These are phyloP conservation scores for Beverwykella pulmonaria DNA, from an alignment of 495 filamentous ascomycete species.

Conservation along the genomic window DNA sequence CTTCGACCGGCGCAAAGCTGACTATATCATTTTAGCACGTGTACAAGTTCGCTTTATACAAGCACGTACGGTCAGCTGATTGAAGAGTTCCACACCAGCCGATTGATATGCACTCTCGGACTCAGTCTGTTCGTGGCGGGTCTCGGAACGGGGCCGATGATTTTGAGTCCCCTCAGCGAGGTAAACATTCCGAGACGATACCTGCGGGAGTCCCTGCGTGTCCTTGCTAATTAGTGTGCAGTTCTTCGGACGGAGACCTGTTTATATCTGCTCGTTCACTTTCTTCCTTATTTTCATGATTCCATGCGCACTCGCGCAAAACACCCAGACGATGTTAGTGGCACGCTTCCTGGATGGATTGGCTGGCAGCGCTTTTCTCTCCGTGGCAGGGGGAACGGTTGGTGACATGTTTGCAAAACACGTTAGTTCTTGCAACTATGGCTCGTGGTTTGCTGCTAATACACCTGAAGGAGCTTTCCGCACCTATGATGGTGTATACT, in stretches of 20 bases:
- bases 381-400: slow-evolving; percentile 87
- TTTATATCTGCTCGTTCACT: slow-evolving; percentile 77
- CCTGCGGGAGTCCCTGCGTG: neutral
- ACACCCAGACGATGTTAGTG: slow-evolving; percentile 80
- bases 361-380: slow-evolving; percentile 83
- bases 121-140: slow-evolving; percentile 42
- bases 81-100: slow-evolving; percentile 69
- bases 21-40: slow-evolving; percentile 60
- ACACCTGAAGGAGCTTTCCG: slow-evolving; percentile 64
- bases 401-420: slow-evolving; percentile 77
- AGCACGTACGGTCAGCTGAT: slow-evolving; percentile 82
- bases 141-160: slow-evolving; percentile 69
- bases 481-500: slow-evolving; percentile 82
- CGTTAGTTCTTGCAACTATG: slow-evolving; percentile 4
- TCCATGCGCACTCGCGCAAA: slow-evolving; percentile 82
- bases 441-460: neutral
- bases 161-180: slow-evolving; percentile 68
- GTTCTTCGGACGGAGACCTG: slow-evolving; percentile 86
- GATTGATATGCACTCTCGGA: slow-evolving; percentile 54
- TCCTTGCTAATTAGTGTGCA: slow-evolving; percentile 43
- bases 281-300: slow-evolving; percentile 85
- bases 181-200: slow-evolving; percentile 39
- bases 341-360: slow-evolving; percentile 84
- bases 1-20: too few relatives aligned
- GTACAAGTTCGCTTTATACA: slow-evolving; percentile 86